Evolutionary conservation across 1,284 basidiomycete species (phyloP), one percentile per base, ranked within the genome.

Genomic region (Trametes versicolor): DNA sequence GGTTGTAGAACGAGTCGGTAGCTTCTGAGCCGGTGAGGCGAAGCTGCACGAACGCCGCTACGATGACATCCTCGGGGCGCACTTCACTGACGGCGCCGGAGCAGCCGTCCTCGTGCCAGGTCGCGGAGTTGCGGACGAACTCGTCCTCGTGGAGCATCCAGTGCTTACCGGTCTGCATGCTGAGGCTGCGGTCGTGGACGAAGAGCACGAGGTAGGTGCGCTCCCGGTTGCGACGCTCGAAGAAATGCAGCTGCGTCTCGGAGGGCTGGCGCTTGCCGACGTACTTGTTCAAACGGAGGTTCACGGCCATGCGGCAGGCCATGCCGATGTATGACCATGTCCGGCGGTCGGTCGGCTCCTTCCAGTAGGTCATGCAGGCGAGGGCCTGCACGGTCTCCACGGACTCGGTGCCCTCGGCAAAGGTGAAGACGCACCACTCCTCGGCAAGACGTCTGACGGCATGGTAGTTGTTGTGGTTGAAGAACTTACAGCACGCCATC

Each of bases 131-230:
- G 63, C 87, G 82, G 58, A 93, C 85, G 63, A 93, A 82, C 62
- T 92, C 90, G 72, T 91, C 90, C 77, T 93, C 91, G 9, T 90
- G 91, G 37, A 94, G 82, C 93, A 94, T 94, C 91, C 91, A 94
- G 64, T 87, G 87, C 51, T 90, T 83, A 48, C 92, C 93, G 0
- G 92, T 94, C 76, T 94, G 92, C 76, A 90, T 93, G 75, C 89
- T 91, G 49, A 94, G 82, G 71, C 89, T 91, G 60, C 93, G 87
- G 77, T 94, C 92, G 73, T 94, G 93, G 45, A 93, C 89, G 73
- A 92, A 94, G 23, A 94, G 78, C 17, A 94, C 91, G 50, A 94
- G 85, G 74, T 93, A 94, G 1, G 92, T 94, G 61, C 92, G 85
- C 76, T 94, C 93, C 63, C 90, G 83, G 72, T 94, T 94, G 37